Conservation (phyloP, 192 early-diverging fungal species). For the Geranomyces variabilis region DNA sequence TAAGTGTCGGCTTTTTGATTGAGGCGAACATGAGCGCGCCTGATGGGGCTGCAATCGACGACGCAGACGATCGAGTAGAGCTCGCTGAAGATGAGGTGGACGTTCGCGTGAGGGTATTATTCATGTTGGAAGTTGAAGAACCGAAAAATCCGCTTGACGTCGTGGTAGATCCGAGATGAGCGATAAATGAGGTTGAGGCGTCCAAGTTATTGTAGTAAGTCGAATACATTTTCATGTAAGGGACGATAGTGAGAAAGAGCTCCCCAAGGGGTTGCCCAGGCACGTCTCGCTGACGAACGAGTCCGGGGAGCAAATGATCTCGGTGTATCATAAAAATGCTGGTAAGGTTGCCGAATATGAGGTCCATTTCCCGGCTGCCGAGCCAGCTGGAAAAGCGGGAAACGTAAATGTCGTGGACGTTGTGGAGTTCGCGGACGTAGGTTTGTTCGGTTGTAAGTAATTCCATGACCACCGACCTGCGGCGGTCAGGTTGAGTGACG, state of each 20-base stretch:
- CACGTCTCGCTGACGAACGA: conserved; percentile 45
- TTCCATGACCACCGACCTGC: conserved; percentile 74
- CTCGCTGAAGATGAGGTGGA: conserved; percentile 8
- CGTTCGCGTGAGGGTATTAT: conserved; percentile 20
- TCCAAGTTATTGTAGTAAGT: conserved; percentile 86
- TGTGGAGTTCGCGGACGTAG: conserved; percentile 80
- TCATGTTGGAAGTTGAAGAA: conserved; percentile 8
- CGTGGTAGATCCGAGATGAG: conserved; percentile 44
- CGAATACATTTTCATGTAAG: conserved; percentile 84
- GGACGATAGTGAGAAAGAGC: conserved; percentile 74
- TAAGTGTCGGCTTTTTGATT: conserved; percentile 33
- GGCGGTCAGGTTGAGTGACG: conserved; percentile 38
- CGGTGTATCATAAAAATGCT: conserved; percentile 72
- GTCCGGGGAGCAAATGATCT: conserved; percentile 67
- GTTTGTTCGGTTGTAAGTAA: conserved; percentile 83
- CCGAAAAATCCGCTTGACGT: conserved; percentile 4
- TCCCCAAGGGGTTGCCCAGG: conserved; percentile 67
- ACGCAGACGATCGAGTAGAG: background rate
- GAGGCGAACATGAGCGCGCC: background rate
- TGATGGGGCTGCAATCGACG: background rate
- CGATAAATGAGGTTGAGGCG: conserved; percentile 64
- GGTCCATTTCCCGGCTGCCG: conserved; percentile 13
- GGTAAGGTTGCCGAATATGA: conserved; percentile 80
- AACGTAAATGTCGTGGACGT: conserved; percentile 70
- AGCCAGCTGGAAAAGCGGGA: conserved; percentile 51